These are phyloP conservation scores for Ceratocystis alfenasii DNA, from an alignment of 2,329 filamentous ascomycete species.

Conservation along the genomic window DNA sequence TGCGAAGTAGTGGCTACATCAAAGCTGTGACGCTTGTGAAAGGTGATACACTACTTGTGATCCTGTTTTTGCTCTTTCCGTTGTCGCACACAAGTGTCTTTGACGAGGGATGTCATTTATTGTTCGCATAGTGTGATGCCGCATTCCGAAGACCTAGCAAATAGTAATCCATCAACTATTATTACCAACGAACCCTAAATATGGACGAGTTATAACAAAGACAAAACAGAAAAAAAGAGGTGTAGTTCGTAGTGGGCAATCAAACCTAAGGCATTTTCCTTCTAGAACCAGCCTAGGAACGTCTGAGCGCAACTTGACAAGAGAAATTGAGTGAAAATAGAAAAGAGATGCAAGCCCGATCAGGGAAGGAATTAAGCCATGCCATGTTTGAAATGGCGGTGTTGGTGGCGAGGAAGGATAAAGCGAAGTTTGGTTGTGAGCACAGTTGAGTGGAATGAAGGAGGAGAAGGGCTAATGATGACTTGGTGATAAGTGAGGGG, in stretches of 20 bases:
- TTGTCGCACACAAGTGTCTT: conserved; percentile 1
- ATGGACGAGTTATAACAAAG: neutral
- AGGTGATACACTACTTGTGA: neutral
- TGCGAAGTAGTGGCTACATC: neutral
- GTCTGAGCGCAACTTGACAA: conserved; percentile 16
- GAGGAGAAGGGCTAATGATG: neutral
- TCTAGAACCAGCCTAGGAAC: conserved; percentile 7
- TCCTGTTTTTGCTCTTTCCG: neutral
- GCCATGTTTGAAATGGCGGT: neutral
- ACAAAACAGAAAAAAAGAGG: neutral
- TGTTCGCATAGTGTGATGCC: conserved; percentile 3
- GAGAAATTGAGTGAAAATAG: conserved; percentile 7
- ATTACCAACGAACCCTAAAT: neutral
- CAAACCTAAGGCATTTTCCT: neutral
- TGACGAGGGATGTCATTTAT: neutral
- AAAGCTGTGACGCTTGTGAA: neutral
- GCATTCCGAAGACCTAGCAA: conserved; percentile 5
- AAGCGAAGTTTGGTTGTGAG: neutral
- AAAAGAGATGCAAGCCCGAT: conserved; percentile 1
- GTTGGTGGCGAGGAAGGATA: neutral
- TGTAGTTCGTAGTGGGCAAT: neutral
- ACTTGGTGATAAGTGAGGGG: neutral
- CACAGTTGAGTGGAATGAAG: neutral
- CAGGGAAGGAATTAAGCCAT: neutral
- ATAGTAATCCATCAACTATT: conserved; percentile 2